Conservation (phyloP, 306 rosid genomes). For the Delonix regia region DNA sequence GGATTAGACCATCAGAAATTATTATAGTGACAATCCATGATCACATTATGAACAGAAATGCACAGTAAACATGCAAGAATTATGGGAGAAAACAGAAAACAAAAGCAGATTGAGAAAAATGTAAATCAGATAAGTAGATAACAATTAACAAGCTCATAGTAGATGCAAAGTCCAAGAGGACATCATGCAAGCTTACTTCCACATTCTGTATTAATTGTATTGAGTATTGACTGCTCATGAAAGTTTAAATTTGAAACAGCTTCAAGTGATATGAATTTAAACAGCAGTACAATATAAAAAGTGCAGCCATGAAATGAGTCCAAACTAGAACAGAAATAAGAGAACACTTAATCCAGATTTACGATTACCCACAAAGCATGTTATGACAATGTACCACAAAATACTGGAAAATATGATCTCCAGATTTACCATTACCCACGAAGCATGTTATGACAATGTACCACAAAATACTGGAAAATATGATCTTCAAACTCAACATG, state of each 20-base stretch:
- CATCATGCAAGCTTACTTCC: constrained; percentile 23
- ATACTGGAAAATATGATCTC: not conserved
- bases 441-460: constrained; percentile 13
- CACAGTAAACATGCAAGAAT: not conserved
- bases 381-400: not conserved
- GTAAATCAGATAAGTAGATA: not conserved
- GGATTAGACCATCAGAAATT: constrained; percentile 24
- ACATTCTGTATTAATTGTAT: not conserved
- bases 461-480: not conserved
- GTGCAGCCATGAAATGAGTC: constrained; percentile 6
- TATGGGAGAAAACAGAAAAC: not conserved
- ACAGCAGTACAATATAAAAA: not conserved
- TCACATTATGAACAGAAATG: constrained; percentile 1
- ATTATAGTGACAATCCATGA: not conserved
- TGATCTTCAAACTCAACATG: constrained; percentile 15
- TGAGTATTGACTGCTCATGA: constrained; percentile 6
- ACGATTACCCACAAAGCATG: constrained; percentile 4
- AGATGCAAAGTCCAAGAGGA: constrained; percentile 9
- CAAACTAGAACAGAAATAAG: constrained; percentile 8
- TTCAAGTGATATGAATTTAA: not conserved
- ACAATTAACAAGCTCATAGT: not conserved
- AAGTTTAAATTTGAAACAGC: not conserved
- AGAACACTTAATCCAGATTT: not conserved
- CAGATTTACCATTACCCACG: not conserved
- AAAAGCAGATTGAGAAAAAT: not conserved